Evolutionary conservation across 495 filamentous ascomycete genomes (phyloP), one percentile per base, ranked within the genome.

Genomic region (Hypomontagnella submonticulosa): DNA sequence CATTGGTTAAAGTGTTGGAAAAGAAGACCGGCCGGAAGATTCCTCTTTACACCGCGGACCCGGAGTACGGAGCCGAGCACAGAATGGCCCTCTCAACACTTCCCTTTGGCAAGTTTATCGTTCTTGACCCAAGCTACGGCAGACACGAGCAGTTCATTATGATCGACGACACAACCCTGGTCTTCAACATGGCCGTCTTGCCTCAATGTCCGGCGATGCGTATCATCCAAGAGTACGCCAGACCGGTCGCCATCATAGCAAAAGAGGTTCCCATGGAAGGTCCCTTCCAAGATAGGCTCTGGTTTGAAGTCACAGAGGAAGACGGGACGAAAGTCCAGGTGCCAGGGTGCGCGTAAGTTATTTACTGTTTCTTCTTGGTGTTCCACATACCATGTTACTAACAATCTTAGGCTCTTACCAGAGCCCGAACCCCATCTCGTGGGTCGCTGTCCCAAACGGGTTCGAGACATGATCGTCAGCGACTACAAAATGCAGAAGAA

Each of bases 301-400:
- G 63, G 63, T 67, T 67, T 9, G 63, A 67, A 8, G 63, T 67
- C 12, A 61, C 55, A n/a, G 63, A 67, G 27, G 15, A 44, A 20
- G 27, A 49, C 16, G 63, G 57, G 16, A 61, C 33, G 1, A 57
- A 61, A 11, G 33, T 67, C 13, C 37, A 53, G 18, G 37, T 67
- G 32, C 63, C 63, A 12, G 63, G 63, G 0, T 61, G 57, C 57
- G 43, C 36, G 63, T 67, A 53, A 57, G 63, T 57, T 12, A 33
- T 6, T 0, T 8, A 23, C 18, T 4, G 13, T 15, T 13, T 4
- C 6, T 36, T 11, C 30, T 20, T 44, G 1, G 15, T 3, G 30
- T 20, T 2, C n/a, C n/a, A n/a, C n/a, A n/a, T n/a, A n/a, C n/a
- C 8, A n/a, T 16, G 11, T 34, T 47, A 15, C 20, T 65, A 36